Base-by-base conservation (phyloP, 345 rosid species). In the Eutrema yunnanense region DNA sequence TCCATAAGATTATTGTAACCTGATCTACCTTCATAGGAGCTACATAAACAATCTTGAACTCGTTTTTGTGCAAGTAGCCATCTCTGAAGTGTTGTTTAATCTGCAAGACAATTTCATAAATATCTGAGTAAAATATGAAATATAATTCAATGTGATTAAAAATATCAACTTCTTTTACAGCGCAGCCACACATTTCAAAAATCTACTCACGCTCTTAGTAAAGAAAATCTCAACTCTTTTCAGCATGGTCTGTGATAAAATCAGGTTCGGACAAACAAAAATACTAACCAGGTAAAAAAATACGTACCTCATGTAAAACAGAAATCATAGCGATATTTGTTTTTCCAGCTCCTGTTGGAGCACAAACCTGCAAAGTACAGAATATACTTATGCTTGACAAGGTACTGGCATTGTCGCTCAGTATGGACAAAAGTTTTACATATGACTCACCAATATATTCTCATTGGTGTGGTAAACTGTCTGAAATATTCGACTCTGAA, bases 291-390 rank as follows among this genome's bases (percentile, higher is more conserved):
- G 58, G 9, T 40, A 46, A 80, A 52, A 26, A 11, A 37, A 29
- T 43, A 46, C 68, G 54, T 59, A 91, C 98, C 95, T 94, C 97
- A 54, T 94, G 98, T 62, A 94, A 82, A 72, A 94, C 82, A 62
- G 98, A 88, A 53, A 94, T 84, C 98, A 94, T 89, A 40, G 98
- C 97, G 75, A 94, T 94, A 79, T 94, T 94, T 77, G 98, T 91
- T 83, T 94, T 94, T 11, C 98, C 98, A 67, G 98, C 98, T 73
- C 98, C 98, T 44, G 98, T 94, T n/a, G 98, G 98, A 62, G 98
- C 98, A 84, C 98, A 94, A 72, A 94, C 98, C 98, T 94, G 82
- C 75, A 82, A 69, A 53, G 61, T 61, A 83, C 74, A 65, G 64
- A 73, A 67, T 62, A 51, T 19, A 55, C 33, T 58, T 52, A 70